Evolutionary conservation across 2,329 filamentous ascomycete genomes (phyloP), one percentile per base, ranked within the genome.

Genomic region (Fusarium chlamydosporum): DNA sequence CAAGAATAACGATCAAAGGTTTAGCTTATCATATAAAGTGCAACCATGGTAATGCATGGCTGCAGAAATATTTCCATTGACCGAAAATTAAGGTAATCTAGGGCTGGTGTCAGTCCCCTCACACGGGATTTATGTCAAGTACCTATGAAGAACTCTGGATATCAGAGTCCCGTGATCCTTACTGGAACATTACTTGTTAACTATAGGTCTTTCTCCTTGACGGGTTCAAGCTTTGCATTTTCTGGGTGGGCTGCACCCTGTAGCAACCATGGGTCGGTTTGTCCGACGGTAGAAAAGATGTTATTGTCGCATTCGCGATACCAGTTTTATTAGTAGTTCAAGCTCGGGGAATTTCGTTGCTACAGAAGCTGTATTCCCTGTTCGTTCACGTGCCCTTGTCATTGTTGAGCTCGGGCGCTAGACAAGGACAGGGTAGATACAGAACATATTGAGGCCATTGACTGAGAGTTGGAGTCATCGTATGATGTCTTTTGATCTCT

Each of bases 401-500:
- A 11, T 54, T 43, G n/a, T 29, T 18, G 20, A 50, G 42, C 23
- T 65, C 64, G 33, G 59, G 64, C 31, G 31, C 52, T 16, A 11
- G 34, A 29, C 40, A 56, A 54, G 56, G 61, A 47, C 37, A 48
- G 38, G 61, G 56, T 37, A 29, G 43, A 16, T 11, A 40, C 27
- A 15, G 16, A 52, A 33, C 16, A 53, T 29, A 47, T 23, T 27
- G 13, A 54, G 31, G 50, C 34, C 38, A 41, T 43, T 15, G 11
- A 41, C 23, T 47, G 54, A 56, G 37, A 38, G 23, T 31, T 35
- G 50, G 45, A 48, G 12, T 31, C 34, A 57, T 68, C 58, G 42
- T 65, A 65, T 54, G 65, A 65, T 68, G 42, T 33, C 33, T 43
- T 15, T 29, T 27, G 33, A 16, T 16, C 37, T 46, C 53, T 41